These are phyloP conservation scores for Populus hybrid DNA, from an alignment of 441 rosid species.

Conservation along the genomic window DNA sequence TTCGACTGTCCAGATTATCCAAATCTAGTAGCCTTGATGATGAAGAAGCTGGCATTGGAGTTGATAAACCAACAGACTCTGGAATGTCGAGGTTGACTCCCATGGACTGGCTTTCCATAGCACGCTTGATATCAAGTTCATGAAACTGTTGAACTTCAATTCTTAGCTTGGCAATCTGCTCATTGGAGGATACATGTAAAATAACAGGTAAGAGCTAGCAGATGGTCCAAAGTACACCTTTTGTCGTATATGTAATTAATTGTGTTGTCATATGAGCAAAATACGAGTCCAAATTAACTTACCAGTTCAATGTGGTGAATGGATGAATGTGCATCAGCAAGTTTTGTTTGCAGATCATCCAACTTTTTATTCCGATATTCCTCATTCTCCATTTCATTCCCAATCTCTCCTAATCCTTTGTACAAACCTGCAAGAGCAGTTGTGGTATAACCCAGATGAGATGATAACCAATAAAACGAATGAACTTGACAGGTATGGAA, in stretches of 20 bases:
- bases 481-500: background rate
- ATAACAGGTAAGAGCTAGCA: background rate
- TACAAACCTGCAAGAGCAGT: constrained; percentile 51
- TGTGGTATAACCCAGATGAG: constrained; percentile 5
- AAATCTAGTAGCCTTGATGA: constrained; percentile 64
- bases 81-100: constrained; percentile 65
- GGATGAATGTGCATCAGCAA: constrained; percentile 72
- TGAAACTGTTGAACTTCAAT: constrained; percentile 45
- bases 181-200: constrained; percentile 1
- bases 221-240: background rate
- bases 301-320: constrained; percentile 70
- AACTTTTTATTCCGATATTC: constrained; percentile 63
- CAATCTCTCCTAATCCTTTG: constrained; percentile 69
- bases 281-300: background rate
- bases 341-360: constrained; percentile 76
- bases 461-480: background rate
- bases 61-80: constrained; percentile 72
- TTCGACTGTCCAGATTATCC: constrained; percentile 55
- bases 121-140: constrained; percentile 39
- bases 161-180: constrained; percentile 68
- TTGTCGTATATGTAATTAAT: background rate
- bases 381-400: constrained; percentile 90
- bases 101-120: constrained; percentile 40
- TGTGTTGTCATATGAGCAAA: background rate
- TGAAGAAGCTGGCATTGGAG: constrained; percentile 44